A percentile compares a stretch with the other conserved stretches of the same genome.
Conservation (phyloP, 2,329 filamentous ascomycete species). For the Zymoseptoria passerinii region DNA sequence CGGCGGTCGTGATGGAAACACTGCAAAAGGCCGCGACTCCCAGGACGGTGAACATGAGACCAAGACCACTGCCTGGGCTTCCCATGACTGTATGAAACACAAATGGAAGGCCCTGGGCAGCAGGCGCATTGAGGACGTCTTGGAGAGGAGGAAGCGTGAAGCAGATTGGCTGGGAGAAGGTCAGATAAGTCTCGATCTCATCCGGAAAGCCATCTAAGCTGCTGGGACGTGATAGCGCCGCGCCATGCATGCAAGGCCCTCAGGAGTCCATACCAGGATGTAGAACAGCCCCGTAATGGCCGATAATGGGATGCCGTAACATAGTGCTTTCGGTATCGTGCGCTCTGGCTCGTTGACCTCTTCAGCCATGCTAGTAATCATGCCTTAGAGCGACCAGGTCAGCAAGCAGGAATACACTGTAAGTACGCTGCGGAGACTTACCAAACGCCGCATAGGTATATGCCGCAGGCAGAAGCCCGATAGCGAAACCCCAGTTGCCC, state of each 20-base stretch:
- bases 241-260: background rate
- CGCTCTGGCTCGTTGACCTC: constrained; percentile 2
- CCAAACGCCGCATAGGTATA: constrained; percentile 42
- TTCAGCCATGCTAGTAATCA: constrained; percentile 36
- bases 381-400: constrained; percentile 50
- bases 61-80: constrained; percentile 38
- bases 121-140: constrained; percentile 38
- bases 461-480: constrained; percentile 47
- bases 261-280: background rate
- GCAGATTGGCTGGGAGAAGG: constrained; percentile 44
- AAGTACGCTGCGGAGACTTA: constrained; percentile 38
- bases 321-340: constrained; percentile 2
- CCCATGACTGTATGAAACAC: constrained; percentile 45
- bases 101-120: constrained; percentile 43
- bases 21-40: constrained; percentile 45
- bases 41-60: constrained; percentile 42
- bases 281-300: constrained; percentile 45
- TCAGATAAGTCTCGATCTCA: background rate
- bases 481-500: constrained; percentile 53
- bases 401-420: background rate
- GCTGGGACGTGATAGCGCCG: too few relatives aligned
- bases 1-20: constrained; percentile 45
- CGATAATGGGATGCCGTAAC: constrained; percentile 41
- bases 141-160: constrained; percentile 40
- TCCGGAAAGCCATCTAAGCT: too few relatives aligned